Base-by-base conservation (phyloP, 1,284 basidiomycete genomes). In the Ustilago tritici region DNA sequence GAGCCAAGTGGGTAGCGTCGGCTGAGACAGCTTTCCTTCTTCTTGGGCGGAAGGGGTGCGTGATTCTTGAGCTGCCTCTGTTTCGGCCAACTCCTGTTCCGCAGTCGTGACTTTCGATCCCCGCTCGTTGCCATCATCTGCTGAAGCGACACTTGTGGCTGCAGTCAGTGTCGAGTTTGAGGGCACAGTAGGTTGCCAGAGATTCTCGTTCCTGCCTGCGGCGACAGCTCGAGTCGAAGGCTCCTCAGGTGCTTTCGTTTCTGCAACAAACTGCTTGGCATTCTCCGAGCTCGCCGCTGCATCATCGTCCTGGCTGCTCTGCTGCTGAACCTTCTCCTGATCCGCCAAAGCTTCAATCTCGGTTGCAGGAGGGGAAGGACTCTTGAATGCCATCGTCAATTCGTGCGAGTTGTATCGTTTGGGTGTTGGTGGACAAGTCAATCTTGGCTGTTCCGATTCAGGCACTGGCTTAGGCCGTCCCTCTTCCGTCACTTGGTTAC, bases 341-440 rank as follows among this genome's bases (percentile, higher is more conserved):
- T 23, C 43, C n/a, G 43, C 43, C 43, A 46, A 35, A 12, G 38
- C 28, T 60, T 50, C 49, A n/a, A 31, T 52, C 28, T 73, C 70
- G 4, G 76, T 47, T 17, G 70, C 65, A 38, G 78, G 63, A 23
- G 74, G 69, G 0, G 65, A 59, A 5, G 70, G 75, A n/a, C 67
- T 70, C 61, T 73, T 73, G 65, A 77, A 77, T 2, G 75, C 75
- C 14, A 57, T 47, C 2, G 75, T 77, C 28, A 77, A 64, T 38
- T 70, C 67, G 62, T 78, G 71, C 40, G 76, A 78, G 40, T 78
- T 78, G 68, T 74, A 78, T 40, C 76, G 65, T 36, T 75, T 78
- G 2, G 76, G 76, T 28, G 52, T 28, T 2, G 74, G 74, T 14
- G 67, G 63, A 15, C 53, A 43, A 5, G 68, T 38, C 17, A 67